Percentiles rank a stretch among this genome's conserved stretches.
Conservation (phyloP, 208 protist genomes). For the Leishmania mexicana region DNA sequence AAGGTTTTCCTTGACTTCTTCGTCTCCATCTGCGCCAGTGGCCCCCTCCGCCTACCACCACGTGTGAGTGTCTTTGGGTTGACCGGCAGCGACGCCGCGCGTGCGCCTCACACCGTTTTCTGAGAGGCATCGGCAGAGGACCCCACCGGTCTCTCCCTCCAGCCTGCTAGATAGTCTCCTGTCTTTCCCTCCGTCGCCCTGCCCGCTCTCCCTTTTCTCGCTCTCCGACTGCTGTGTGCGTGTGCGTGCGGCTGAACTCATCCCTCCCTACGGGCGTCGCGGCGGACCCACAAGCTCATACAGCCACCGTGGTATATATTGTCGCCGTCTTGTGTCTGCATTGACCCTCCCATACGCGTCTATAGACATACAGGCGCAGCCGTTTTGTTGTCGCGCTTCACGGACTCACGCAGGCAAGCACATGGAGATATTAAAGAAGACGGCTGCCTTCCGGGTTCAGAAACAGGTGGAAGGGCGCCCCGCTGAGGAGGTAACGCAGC, state of each 20-base stretch:
- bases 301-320: not conserved
- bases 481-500: slow-evolving; percentile 51
- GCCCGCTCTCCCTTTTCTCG: not conserved
- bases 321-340: too few relatives aligned
- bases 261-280: not conserved
- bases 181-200: not conserved
- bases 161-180: not conserved
- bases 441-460: slow-evolving; percentile 66
- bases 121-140: not conserved
- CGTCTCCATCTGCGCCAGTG: not conserved
- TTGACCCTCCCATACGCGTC: not conserved
- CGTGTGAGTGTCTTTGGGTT: not conserved
- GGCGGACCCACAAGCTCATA: not conserved
- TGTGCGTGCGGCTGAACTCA: not conserved
- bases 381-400: not conserved
- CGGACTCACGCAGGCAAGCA: not conserved
- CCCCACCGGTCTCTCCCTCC: not conserved
- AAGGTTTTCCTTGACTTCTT: not conserved
- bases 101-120: not conserved
- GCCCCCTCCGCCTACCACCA: not conserved
- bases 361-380: not conserved
- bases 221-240: not conserved
- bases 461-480: slow-evolving; percentile 59
- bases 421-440: slow-evolving; percentile 81
- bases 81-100: not conserved